Percentiles rank a stretch among this genome's conserved stretches.
phyloP scores from a whole-genome alignment of 306 rosid species.

The Parietaria judaica region DNA sequence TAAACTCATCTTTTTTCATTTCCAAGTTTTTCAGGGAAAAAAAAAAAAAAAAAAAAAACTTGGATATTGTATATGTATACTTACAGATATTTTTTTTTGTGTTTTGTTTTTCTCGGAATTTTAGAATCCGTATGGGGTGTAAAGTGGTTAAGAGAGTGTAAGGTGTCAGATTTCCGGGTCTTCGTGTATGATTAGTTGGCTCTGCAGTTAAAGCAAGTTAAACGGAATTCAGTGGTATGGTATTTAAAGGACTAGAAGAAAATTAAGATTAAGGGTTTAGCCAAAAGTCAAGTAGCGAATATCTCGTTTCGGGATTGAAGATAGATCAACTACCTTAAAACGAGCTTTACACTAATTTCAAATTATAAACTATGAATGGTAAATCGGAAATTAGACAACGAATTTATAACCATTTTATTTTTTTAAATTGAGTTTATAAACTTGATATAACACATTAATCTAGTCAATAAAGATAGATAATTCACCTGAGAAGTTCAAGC shows the following conservation, averaged over 20 bases:
- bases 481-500: constrained; percentile 21
- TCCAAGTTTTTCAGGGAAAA: background rate
- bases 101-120: too few relatives aligned
- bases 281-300: too few relatives aligned
- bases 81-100: background rate
- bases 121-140: constrained; percentile 10
- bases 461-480: background rate
- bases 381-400: too few relatives aligned
- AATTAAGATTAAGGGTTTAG: background rate
- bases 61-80: background rate
- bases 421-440: background rate
- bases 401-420: too few relatives aligned
- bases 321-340: too few relatives aligned
- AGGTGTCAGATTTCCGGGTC: constrained; percentile 19
- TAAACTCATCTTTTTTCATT: constrained; percentile 7
- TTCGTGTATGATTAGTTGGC: background rate
- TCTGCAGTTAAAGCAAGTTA: too few relatives aligned
- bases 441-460: background rate
- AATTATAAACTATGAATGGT: too few relatives aligned
- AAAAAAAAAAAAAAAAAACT: too few relatives aligned
- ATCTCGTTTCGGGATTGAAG: too few relatives aligned
- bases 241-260: constrained; percentile 4
- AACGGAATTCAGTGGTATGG: background rate
- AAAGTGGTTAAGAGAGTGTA: constrained; percentile 22
- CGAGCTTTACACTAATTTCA: too few relatives aligned